These are phyloP conservation scores for Fragilaria crotonensis DNA, from an alignment of 108 stramenopile genomes.

Conservation along the genomic window DNA sequence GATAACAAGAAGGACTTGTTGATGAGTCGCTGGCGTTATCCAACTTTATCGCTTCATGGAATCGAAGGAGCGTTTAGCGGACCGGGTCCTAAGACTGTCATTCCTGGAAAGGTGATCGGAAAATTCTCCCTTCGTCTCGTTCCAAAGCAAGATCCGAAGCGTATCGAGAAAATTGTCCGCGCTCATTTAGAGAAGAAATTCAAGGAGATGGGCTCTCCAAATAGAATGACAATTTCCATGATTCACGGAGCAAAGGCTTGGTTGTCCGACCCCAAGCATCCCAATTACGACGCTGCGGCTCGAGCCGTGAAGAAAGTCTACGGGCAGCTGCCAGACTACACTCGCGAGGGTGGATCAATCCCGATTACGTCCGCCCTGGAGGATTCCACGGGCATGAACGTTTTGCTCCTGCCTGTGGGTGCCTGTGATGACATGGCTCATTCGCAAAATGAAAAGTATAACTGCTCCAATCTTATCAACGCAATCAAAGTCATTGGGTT, in stretches of 20 bases:
- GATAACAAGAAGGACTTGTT: slow-evolving; percentile 57
- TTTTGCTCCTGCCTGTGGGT: slow-evolving; percentile 70
- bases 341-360: slow-evolving; percentile 79
- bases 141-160: slow-evolving; percentile 63
- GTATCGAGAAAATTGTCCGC: slow-evolving; percentile 46
- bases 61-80: slow-evolving; percentile 81
- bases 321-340: slow-evolving; percentile 56
- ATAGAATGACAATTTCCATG: slow-evolving; percentile 47
- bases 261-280: slow-evolving; percentile 69
- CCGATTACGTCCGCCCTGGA: slow-evolving; percentile 73
- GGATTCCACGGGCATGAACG: slow-evolving; percentile 80
- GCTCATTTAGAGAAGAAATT: slow-evolving; percentile 55
- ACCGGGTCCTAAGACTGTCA: slow-evolving; percentile 77
- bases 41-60: slow-evolving; percentile 77
- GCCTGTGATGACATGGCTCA: slow-evolving; percentile 87
- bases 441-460: slow-evolving; percentile 84
- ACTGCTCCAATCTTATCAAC: slow-evolving; percentile 60
- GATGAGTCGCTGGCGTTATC: slow-evolving; percentile 80
- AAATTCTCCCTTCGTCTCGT: slow-evolving; percentile 82
- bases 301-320: slow-evolving; percentile 62
- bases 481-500: slow-evolving; percentile 70
- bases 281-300: slow-evolving; percentile 74
- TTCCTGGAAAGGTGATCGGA: slow-evolving; percentile 65
- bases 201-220: slow-evolving; percentile 48
- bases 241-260: slow-evolving; percentile 70